Conservation (phyloP, 257 asterid species). For the Jasminum sambac region DNA sequence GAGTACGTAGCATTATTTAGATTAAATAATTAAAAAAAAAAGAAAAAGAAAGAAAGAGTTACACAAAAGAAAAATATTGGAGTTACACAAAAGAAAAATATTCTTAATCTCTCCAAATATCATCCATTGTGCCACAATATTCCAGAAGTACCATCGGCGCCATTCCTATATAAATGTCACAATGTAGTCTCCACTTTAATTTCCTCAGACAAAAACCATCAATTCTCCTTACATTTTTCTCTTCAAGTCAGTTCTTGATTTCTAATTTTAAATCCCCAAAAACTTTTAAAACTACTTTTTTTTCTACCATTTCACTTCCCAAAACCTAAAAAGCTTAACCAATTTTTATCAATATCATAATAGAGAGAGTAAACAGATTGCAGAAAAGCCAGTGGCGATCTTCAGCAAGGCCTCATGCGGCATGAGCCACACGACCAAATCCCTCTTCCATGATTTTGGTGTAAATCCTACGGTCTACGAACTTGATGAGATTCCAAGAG, state of each 20-base stretch:
- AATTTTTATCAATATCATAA: background rate
- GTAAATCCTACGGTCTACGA: constrained; percentile 3
- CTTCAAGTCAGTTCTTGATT: background rate
- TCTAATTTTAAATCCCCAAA: background rate
- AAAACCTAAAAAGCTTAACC: too few species aligned
- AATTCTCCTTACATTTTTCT: background rate
- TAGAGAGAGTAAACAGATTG: constrained; percentile 7
- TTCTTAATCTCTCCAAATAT: background rate
- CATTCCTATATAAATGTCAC: background rate
- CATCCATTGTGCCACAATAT: background rate
- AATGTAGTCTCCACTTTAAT: background rate
- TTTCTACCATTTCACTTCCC: too few species aligned
- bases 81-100: too few species aligned
- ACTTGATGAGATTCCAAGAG: constrained; percentile 9
- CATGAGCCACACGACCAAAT: constrained; percentile 17
- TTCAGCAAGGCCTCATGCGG: constrained; percentile 8
- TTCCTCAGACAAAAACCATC: background rate
- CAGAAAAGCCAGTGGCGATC: constrained; percentile 13
- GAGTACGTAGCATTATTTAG: too few species aligned
- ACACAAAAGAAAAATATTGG: too few species aligned
- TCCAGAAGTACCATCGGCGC: background rate
- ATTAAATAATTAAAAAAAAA: too few species aligned
- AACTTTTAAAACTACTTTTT: background rate
- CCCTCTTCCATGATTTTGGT: constrained; percentile 3
- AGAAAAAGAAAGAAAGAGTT: too few species aligned